A percentile compares a stretch with the other conserved stretches of the same genome.
Evolutionary conservation across 1,284 basidiomycete species (phyloP).

Genomic region (Cutaneotrichosporon sp.): DNA sequence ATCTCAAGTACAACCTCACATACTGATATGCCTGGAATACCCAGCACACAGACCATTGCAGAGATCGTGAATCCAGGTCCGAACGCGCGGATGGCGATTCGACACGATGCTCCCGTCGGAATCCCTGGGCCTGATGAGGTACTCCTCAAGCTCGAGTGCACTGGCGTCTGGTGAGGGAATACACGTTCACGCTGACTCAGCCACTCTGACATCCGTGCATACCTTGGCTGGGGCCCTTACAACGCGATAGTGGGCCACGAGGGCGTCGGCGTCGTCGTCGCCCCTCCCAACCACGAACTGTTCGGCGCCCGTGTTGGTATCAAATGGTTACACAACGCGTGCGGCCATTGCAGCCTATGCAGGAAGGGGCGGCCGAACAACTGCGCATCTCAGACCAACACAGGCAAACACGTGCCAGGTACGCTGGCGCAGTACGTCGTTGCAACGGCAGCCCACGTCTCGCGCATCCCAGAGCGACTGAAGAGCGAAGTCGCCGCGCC

Average conservation of each 20-base stretch:
- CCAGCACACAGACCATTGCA: constrained; percentile 4
- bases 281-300: constrained; percentile 58
- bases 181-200: neutral
- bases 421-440: constrained; percentile 52
- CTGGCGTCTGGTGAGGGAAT: constrained; percentile 55
- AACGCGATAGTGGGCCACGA: constrained; percentile 63
- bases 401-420: constrained; percentile 65
- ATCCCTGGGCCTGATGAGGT: neutral
- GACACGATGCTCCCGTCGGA: constrained; percentile 9
- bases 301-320: constrained; percentile 61
- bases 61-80: constrained; percentile 4
- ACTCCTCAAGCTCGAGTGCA: constrained; percentile 47
- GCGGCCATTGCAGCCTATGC: constrained; percentile 71
- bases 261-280: constrained; percentile 61
- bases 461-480: constrained; percentile 68
- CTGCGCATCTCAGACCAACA: constrained; percentile 64
- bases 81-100: constrained; percentile 1
- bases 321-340: constrained; percentile 70
- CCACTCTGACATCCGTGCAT: constrained; percentile 67
- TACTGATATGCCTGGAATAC: constrained; percentile 2
- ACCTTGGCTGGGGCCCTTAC: constrained; percentile 41
- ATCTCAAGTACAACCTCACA: neutral
- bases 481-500: constrained; percentile 75
- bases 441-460: constrained; percentile 65
- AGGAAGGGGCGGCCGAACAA: constrained; percentile 61